Conservation (phyloP, 2,329 filamentous ascomycete genomes). For the Bretziella fagacearum region DNA sequence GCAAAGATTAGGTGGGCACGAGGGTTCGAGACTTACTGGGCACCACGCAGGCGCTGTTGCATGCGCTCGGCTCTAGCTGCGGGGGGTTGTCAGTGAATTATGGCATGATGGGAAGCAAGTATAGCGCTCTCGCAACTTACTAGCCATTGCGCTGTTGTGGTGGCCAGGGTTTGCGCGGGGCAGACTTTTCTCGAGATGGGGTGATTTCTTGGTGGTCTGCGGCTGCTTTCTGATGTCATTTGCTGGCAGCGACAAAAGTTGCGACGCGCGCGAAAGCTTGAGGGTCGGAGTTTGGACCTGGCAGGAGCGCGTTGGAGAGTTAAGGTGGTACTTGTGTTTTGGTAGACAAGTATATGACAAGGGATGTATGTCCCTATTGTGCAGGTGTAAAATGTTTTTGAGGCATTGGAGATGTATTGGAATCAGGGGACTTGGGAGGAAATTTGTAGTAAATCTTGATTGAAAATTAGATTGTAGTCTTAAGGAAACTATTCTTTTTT, state of each 20-base stretch:
- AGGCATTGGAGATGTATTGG: too few relatives aligned
- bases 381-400: too few relatives aligned
- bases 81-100: not conserved
- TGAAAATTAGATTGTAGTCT: too few relatives aligned
- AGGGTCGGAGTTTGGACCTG: not conserved
- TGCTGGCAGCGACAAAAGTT: not conserved
- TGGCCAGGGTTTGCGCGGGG: not conserved
- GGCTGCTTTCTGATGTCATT: slow-evolving; percentile 5
- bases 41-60: slow-evolving; percentile 47
- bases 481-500: too few relatives aligned
- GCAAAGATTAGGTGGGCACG: not conserved
- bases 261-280: slow-evolving; percentile 8
- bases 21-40: slow-evolving; percentile 34
- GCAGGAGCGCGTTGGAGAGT: not conserved
- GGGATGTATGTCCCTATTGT: not conserved
- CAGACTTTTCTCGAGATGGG: not conserved
- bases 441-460: too few relatives aligned
- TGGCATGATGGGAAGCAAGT: too few relatives aligned
- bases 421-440: too few relatives aligned
- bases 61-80: slow-evolving; percentile 39
- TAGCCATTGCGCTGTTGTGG: slow-evolving; percentile 9
- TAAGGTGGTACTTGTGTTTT: slow-evolving; percentile 6
- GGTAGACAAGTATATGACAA: not conserved
- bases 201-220: slow-evolving; percentile 1
- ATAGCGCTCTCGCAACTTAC: too few relatives aligned